Evolutionary conservation across 2,329 filamentous ascomycete genomes (phyloP).

Genomic region (Phaeosphaeriaceae sp.): DNA sequence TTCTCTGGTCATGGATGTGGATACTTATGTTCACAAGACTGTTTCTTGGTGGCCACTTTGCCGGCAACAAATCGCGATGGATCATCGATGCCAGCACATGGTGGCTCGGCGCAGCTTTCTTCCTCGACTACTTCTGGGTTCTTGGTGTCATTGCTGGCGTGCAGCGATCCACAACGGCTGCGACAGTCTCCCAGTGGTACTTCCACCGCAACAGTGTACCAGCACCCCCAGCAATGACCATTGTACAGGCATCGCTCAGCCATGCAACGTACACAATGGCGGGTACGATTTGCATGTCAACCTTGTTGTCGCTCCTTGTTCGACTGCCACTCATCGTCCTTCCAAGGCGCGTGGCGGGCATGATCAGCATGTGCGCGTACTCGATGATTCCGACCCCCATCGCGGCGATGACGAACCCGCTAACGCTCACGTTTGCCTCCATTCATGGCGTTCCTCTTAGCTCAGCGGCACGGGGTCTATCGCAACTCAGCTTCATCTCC

Average conservation of each 20-base stretch:
- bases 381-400: constrained; percentile 86
- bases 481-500: constrained; percentile 81
- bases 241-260: constrained; percentile 80
- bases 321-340: constrained; percentile 85
- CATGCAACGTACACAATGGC: constrained; percentile 89
- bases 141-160: constrained; percentile 85
- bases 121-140: constrained; percentile 95
- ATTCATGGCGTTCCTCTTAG: constrained; percentile 88
- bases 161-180: constrained; percentile 89
- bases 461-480: constrained; percentile 78
- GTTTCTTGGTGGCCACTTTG: constrained; percentile 89
- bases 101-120: constrained; percentile 93
- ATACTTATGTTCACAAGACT: constrained; percentile 94
- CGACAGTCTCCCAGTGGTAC: constrained; percentile 98
- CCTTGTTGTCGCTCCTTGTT: constrained; percentile 79
- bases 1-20: constrained; percentile 95
- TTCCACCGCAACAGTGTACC: constrained; percentile 90
- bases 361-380: constrained; percentile 75
- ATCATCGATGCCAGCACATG: constrained; percentile 88
- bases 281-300: constrained; percentile 89
- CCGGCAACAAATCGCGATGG: constrained; percentile 63
- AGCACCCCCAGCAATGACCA: constrained; percentile 76
- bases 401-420: constrained; percentile 84
- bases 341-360: constrained; percentile 73
- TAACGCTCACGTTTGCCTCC: constrained; percentile 90